Base-by-base conservation (phyloP, 139 green algal species). In the Haematococcus lacustris region DNA sequence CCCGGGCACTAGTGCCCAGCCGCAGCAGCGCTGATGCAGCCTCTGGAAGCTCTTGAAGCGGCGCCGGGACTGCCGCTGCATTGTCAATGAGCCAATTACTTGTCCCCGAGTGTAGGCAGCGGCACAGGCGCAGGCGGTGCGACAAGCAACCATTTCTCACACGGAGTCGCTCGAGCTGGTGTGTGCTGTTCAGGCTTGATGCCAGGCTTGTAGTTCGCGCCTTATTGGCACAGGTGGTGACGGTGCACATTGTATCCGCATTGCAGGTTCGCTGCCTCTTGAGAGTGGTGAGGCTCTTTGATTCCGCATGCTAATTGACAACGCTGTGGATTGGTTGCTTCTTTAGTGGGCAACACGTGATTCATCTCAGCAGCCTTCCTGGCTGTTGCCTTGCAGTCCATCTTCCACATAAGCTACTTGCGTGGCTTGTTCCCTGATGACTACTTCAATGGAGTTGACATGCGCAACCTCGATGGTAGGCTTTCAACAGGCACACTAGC, bases 381-480 rank as follows among this genome's bases (percentile, higher is more conserved):
- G 17, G 39, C 63, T 78, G 38, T 7, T 66, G 26, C 17, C 1
- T 9, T 30, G 68, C 82, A 88, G 80, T 82, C 74, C 34, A 66
- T 89, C 3, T 88, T 82, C 66, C 86, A 92, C 53, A 80, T 93
- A 33, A 80, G 73, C 63, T 91, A 86, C 70, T 60, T 91, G 71
- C 76, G 88, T 5, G 86, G 86, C 32, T 65, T 93, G 13, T 91
- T 93, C 64, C 84, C 86, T 33, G 84, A 91, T 1, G 61, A 84
- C 2, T 68, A 64, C 39, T 92, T 89, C 78, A 82, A 78, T 28
- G 73, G 67, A 21, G 67, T 88, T 0, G 70, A 84, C 57, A 85
- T 92, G 78, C 74, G 71, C 33, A 87, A 91, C 53, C 74, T 93
- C 41, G 87, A 90, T 35, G 82, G 85, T 89, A 64, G 65, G 43